Conservation (phyloP, 73 alveolate genomes). For the Paramecium sexaurelia region DNA sequence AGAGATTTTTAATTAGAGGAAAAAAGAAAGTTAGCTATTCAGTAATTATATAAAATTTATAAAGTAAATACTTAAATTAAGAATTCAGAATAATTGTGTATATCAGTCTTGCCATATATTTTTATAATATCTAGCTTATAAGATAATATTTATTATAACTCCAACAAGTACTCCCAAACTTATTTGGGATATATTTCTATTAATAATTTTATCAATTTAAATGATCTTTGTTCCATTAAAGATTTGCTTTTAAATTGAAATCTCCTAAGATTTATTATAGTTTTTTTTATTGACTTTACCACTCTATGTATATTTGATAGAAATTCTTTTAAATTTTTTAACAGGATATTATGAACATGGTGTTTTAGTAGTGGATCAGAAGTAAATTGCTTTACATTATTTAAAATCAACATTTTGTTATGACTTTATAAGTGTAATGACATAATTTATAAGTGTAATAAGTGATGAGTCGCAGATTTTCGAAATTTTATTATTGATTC, state of each 20-base stretch:
- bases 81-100: background rate
- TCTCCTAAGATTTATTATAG: background rate
- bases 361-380: background rate
- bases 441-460: background rate
- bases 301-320: background rate
- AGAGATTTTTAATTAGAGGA: background rate
- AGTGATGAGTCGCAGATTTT: background rate
- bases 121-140: background rate
- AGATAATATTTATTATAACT: background rate
- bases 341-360: conserved; percentile 56
- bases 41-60: background rate
- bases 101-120: background rate
- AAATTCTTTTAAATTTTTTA: conserved; percentile 26
- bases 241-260: conserved; percentile 2
- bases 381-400: background rate
- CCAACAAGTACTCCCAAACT: conserved; percentile 7
- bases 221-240: conserved; percentile 47
- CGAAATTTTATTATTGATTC: background rate
- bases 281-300: conserved; percentile 1
- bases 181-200: conserved; percentile 9
- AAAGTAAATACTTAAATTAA: background rate
- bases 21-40: background rate
- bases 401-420: background rate
- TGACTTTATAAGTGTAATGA: background rate
- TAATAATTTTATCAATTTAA: background rate